These are phyloP conservation scores for Auriscalpium vulgare DNA, from an alignment of 768 basidiomycete genomes.

Conservation along the genomic window DNA sequence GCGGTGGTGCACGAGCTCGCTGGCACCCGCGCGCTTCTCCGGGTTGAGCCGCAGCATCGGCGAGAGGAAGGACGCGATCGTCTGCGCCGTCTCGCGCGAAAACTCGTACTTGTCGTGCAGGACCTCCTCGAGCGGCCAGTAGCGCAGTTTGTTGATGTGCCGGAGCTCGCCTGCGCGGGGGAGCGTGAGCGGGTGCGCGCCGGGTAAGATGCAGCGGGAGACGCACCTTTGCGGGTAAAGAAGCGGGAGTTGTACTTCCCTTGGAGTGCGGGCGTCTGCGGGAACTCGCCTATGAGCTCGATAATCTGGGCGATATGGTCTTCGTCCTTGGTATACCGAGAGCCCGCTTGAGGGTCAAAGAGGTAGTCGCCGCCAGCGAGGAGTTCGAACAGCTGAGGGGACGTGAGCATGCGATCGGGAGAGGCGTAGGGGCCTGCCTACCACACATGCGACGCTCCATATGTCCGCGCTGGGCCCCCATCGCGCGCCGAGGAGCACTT, in stretches of 20 bases:
- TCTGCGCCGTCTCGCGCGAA: conserved; percentile 71
- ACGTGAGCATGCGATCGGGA: neutral
- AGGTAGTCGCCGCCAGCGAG: conserved; percentile 96
- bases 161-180: conserved; percentile 62
- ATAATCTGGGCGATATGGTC: conserved; percentile 98
- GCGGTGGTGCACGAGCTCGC: conserved; percentile 76
- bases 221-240: conserved; percentile 89
- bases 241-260: conserved; percentile 94
- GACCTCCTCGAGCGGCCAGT: conserved; percentile 78
- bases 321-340: conserved; percentile 93
- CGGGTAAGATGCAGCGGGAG: neutral
- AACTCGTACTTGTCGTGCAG: conserved; percentile 96
- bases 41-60: conserved; percentile 91
- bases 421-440: conserved; percentile 28
- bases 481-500: conserved; percentile 92
- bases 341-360: conserved; percentile 93
- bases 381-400: conserved; percentile 78
- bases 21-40: conserved; percentile 80
- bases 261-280: conserved; percentile 71
- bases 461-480: conserved; percentile 96
- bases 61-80: conserved; percentile 69
- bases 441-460: conserved; percentile 94
- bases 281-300: conserved; percentile 89
- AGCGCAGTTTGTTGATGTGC: conserved; percentile 90
- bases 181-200: neutral